Base-by-base conservation (phyloP, 2,329 filamentous ascomycete species). In the Pseudogymnoascus sp. region DNA sequence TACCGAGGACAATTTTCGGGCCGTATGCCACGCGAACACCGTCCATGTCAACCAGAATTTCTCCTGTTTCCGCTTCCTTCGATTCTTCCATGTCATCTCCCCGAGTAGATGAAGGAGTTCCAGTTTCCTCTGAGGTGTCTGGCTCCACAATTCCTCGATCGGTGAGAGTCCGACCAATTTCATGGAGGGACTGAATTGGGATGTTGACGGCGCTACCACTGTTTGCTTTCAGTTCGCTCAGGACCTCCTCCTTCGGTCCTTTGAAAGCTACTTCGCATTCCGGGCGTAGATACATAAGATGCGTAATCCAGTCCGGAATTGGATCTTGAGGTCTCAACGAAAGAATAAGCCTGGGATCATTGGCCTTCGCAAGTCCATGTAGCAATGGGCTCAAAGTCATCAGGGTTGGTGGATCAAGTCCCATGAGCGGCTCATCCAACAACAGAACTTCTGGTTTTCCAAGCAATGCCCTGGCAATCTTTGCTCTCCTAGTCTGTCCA, bases 361-460 rank as follows among this genome's bases (percentile, higher is more conserved):
- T 83, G 59, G 81, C 82, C 63, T 83, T 80, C 0, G 91, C 89
- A 62, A 97, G 76, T 0, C 80, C 80, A 66, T 85, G 78, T 21
- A 97, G 78, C 55, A 97, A 79, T 0, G 82, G 80, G 41, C 89
- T 93, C 67, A 97, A 77, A 1, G 83, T 83, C 11, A 83, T 80
- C 11, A 90, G 83, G 0, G 92, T 96, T 5, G 87, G 88, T 12
- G 93, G 95, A 74, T 97, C 95, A 14, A 99, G 80, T 0, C 95
- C 93, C 90, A 97, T 96, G 71, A 97, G 97, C 1, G 95, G 93
- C 69, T 96, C 93, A 75, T 99, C 95, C 2, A 96, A 80, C 61
- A 97, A 80, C 65, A 99, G 72, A 9, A 96, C 82, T 74, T 96
- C 89, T 0, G 95, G 95, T 61, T 83, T 82, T 5, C 81, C 86